Evolutionary conservation across 495 filamentous ascomycete species (phyloP).

Genomic region (Hyaloscypha bicolor): DNA sequence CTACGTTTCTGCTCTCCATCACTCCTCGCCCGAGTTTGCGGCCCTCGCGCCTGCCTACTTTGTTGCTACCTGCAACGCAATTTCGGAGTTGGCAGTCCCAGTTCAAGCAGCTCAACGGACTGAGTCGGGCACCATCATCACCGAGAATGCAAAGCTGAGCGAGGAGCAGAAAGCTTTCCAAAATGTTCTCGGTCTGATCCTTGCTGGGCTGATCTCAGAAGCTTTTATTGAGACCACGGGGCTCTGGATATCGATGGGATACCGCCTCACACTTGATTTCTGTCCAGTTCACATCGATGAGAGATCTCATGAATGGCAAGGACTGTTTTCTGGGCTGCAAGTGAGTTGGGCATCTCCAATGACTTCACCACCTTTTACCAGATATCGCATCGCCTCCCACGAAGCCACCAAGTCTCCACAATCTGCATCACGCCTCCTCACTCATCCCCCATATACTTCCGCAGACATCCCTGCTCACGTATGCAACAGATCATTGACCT

Average conservation of each 20-base stretch:
- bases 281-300: slow-evolving; percentile 33
- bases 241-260: slow-evolving; percentile 45
- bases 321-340: slow-evolving; percentile 44
- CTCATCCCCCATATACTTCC: background rate
- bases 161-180: slow-evolving; percentile 34
- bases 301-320: slow-evolving; percentile 38
- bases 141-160: slow-evolving; percentile 7
- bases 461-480: background rate
- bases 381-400: background rate
- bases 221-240: slow-evolving; percentile 42
- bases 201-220: slow-evolving; percentile 45
- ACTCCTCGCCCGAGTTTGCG: slow-evolving; percentile 34
- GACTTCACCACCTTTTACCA: background rate
- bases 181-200: slow-evolving; percentile 45
- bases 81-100: slow-evolving; percentile 39
- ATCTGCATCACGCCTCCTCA: background rate
- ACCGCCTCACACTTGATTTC: slow-evolving; percentile 41
- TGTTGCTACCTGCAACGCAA: slow-evolving; percentile 40
- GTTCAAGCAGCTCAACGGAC: background rate
- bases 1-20: slow-evolving; percentile 43
- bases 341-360: slow-evolving; percentile 24
- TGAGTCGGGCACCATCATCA: background rate
- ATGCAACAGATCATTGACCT: slow-evolving; percentile 43
- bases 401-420: background rate
- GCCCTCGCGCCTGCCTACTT: slow-evolving; percentile 38